phyloP scores from a whole-genome alignment of 2,329 filamentous ascomycete genomes.

The Calonectria honghensis region DNA sequence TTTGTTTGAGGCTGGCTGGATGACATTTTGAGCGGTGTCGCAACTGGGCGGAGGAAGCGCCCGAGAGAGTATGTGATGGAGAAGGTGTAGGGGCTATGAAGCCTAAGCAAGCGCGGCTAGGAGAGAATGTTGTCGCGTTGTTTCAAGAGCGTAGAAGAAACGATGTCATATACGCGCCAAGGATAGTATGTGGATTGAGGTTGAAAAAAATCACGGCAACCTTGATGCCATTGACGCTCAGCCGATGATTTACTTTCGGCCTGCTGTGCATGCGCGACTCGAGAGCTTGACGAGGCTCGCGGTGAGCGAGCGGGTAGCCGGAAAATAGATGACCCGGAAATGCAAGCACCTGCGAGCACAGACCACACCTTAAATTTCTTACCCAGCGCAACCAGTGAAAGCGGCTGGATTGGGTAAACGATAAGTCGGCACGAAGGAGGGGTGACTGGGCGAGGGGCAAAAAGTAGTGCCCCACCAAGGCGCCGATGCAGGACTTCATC shows the following conservation, averaged over 20 bases:
- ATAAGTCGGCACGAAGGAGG: conserved; percentile 45
- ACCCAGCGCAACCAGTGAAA: conserved; percentile 40
- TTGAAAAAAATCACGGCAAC: conserved; percentile 1
- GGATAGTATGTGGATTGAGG: no score
- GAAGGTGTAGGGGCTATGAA: conserved; percentile 11
- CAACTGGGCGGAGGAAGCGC: not conserved
- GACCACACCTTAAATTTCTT: conserved; percentile 60
- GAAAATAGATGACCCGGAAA: conserved; percentile 52
- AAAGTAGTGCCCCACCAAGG: conserved; percentile 54
- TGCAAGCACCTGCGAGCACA: conserved; percentile 47
- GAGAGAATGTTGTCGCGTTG: not conserved
- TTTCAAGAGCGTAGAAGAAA: not conserved
- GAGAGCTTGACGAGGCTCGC: conserved; percentile 32
- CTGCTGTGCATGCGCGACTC: conserved; percentile 11
- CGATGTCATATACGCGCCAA: not conserved
- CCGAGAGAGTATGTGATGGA: conserved; percentile 21
- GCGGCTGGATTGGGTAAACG: conserved; percentile 44
- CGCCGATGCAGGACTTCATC: conserved; percentile 55
- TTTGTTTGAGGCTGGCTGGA: conserved; percentile 71
- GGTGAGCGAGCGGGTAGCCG: conserved; percentile 26
- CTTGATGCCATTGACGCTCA: conserved; percentile 25
- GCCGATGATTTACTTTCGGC: conserved; percentile 20
- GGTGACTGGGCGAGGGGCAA: conserved; percentile 53
- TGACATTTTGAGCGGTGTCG: conserved; percentile 54
- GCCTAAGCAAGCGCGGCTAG: conserved; percentile 3